Evolutionary conservation across 1,284 basidiomycete species (phyloP), one percentile per base, ranked within the genome.

Genomic region (Leucoagaricus sp.): DNA sequence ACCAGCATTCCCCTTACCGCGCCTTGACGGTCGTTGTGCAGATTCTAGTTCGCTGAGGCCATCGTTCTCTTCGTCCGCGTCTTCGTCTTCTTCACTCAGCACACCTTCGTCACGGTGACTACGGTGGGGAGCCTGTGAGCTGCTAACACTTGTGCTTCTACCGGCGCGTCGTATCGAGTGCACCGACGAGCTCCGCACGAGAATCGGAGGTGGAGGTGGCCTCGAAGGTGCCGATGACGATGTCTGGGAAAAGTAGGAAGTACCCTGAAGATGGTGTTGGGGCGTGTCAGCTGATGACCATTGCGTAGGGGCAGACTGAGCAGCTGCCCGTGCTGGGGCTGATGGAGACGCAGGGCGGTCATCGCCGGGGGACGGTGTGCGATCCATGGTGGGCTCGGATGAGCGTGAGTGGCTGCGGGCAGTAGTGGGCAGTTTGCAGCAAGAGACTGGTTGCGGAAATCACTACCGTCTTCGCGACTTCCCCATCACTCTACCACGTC

Each of bases 251-350:
- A 79, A 85, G 69, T 88, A 87, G 3, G 87, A 87, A 7, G 86
- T 85, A 51, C 85, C 87, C 64, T 85, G 82, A 60, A 83, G 75
- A 67, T 85, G 84, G 64, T 87, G 86, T n/a, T 73, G 75, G 21
- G 84, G 83, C 7, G 82, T 81, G 28, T 86, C 83, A 23, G 71
- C 66, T 10, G 75, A 67, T 10, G 82, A 83, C 81, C 82, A 82
- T 58, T 78, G 78, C 21, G 86, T 82, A 58, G 78, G 78, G 23
- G 85, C 82, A 60, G 75, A 53, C 77, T 63, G 53, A 73, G 77
- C 54, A 82, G 75, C 13, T 4, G 46, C 40, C 8, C 28, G 71
- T 38, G 21, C 26, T 17, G 45, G 10, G 13, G 46, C 17, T 29
- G 28, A 19, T 29, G 26, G 26, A 33, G 46, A 48, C 46, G 17